These are phyloP conservation scores for Tuber umbilicatum DNA, from an alignment of 495 filamentous ascomycete genomes.

Conservation along the genomic window DNA sequence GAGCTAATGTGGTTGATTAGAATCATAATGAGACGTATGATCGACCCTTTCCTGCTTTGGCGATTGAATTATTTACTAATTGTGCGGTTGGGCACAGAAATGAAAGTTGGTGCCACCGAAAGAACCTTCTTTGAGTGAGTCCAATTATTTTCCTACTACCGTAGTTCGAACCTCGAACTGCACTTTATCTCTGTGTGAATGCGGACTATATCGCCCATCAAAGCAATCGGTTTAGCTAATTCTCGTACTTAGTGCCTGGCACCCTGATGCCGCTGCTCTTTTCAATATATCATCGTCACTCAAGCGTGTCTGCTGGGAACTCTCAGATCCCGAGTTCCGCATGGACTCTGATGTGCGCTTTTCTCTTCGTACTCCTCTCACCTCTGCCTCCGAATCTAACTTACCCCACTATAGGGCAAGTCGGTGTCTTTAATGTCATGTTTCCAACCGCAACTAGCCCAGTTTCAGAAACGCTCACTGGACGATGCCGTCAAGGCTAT, in stretches of 20 bases:
- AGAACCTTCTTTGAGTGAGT: conserved; percentile 69
- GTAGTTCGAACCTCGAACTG: not conserved
- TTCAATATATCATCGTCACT: conserved; percentile 90
- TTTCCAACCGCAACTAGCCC: conserved; percentile 92
- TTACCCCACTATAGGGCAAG: conserved; percentile 46
- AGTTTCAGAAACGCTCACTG: conserved; percentile 81
- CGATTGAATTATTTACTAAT: not conserved
- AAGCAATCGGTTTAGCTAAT: conserved; percentile 12
- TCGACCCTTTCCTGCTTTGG: not conserved
- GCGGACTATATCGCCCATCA: not conserved
- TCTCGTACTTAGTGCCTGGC: conserved; percentile 52
- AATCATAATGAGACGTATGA: conserved; percentile 68
- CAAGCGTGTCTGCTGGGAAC: conserved; percentile 89
- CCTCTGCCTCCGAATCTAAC: not conserved
- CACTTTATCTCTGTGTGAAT: not conserved
- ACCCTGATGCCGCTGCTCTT: conserved; percentile 81
- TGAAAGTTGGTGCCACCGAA: conserved; percentile 97
- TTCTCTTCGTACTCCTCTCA: not conserved
- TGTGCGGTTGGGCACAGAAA: conserved; percentile 47
- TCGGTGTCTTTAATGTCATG: conserved; percentile 84
- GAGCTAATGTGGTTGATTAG: conserved; percentile 92
- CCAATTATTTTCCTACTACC: not conserved
- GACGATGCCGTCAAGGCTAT: conserved; percentile 73
- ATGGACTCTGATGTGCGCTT: conserved; percentile 56
- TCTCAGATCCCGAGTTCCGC: conserved; percentile 67